These are phyloP conservation scores for Cinnamomum micranthum DNA, from an alignment of 164 flowering plant species.

Conservation along the genomic window DNA sequence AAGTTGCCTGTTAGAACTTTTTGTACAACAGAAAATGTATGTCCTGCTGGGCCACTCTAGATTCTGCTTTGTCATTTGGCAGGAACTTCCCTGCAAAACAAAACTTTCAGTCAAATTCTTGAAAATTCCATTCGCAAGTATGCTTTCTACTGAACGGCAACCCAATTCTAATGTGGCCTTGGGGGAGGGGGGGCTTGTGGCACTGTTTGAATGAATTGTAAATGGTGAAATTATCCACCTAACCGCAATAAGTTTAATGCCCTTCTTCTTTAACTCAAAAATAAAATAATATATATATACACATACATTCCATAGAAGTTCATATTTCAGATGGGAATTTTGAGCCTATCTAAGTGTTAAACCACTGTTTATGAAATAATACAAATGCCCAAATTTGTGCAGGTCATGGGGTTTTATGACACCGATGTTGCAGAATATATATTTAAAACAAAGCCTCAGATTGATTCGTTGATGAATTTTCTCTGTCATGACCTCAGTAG, in stretches of 20 bases:
- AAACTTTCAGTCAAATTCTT: background rate
- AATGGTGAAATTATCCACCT: background rate
- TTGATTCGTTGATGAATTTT: conserved; percentile 50
- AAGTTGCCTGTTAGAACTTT: too few relatives aligned
- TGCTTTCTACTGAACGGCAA: background rate
- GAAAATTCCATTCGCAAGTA: background rate
- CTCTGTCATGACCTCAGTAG: conserved; percentile 78
- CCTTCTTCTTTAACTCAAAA: background rate
- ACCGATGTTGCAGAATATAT: conserved; percentile 93
- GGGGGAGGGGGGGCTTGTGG: too few relatives aligned
- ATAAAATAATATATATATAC: too few relatives aligned
- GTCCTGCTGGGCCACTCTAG: too few relatives aligned
- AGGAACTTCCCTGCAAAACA: background rate
- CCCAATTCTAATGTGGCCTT: background rate
- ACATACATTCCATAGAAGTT: too few relatives aligned
- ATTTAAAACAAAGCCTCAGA: conserved; percentile 53
- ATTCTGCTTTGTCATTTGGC: background rate
- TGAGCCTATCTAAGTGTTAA: background rate
- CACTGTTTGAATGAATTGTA: background rate
- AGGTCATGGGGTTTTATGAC: conserved; percentile 89
- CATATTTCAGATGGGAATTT: background rate
- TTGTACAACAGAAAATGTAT: too few relatives aligned
- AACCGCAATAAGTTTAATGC: background rate
- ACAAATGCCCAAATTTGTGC: conserved; percentile 16
- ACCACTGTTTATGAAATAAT: background rate